Evolutionary conservation across 768 basidiomycete genomes (phyloP).

Genomic region (Naganishia vaughanmartiniae): DNA sequence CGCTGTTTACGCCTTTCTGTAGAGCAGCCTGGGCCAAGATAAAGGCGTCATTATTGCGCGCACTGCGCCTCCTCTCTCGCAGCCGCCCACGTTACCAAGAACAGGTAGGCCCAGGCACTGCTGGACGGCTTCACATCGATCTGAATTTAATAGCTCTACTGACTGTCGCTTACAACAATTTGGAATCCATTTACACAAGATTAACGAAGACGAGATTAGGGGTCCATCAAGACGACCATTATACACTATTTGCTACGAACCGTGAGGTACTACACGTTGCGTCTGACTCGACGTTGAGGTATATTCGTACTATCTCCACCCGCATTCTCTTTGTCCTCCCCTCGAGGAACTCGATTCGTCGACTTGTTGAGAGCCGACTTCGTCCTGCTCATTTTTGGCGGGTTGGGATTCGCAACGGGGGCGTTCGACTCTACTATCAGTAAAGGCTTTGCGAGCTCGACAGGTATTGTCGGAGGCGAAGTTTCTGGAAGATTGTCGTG

Average conservation of each 20-base stretch:
- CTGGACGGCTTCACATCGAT: background rate
- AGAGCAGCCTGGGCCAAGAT: no score
- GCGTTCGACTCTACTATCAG: background rate
- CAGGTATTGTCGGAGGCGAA: constrained; percentile 5
- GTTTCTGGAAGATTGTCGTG: constrained; percentile 7
- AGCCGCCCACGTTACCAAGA: no score
- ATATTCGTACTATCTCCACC: constrained; percentile 12
- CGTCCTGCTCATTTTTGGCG: constrained; percentile 14
- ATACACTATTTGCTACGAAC: background rate
- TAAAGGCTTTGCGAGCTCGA: constrained; percentile 14
- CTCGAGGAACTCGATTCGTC: constrained; percentile 6
- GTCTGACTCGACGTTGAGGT: constrained; percentile 18
- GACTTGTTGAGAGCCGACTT: constrained; percentile 21
- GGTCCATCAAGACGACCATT: constrained; percentile 3
- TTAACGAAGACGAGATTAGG: background rate
- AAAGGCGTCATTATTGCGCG: no score
- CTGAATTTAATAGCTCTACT: background rate
- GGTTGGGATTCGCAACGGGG: background rate
- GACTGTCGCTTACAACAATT: background rate
- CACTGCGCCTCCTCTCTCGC: no score
- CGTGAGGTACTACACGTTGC: constrained; percentile 8
- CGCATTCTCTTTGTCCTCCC: constrained; percentile 22
- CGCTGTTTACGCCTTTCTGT: no score
- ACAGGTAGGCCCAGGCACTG: no score
- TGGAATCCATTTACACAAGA: background rate